Base-by-base conservation (phyloP, 257 asterid genomes). In the Marsdenia floribunda region DNA sequence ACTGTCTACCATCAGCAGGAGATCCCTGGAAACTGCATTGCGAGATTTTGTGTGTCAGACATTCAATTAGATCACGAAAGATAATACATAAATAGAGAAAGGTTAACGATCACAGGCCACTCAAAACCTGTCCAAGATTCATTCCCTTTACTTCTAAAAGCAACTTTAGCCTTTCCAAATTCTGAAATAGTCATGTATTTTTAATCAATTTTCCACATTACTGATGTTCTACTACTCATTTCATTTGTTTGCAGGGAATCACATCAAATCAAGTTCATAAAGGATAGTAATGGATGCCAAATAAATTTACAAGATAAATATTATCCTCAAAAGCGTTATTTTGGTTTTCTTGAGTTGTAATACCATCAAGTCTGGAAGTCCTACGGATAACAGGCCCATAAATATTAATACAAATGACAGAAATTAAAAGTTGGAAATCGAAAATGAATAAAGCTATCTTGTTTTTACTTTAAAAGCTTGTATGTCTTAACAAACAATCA, bases 21-120 rank as follows among this genome's bases (percentile, higher is more conserved):
- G 98, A 95, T 64, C 89, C 96, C 81, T 86, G 99, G 72, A 86
- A 82, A 84, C 98, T 92, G 90, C 85, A 79, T 60, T 66, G 71
- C 61, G 35, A 4, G 10, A 77, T 71, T 38, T 50, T 58, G 15
- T n/a, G 29, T 35, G 73, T 37, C 64, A 79, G 6, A 46, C 29
- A 22, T 15, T 63, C 6, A 66, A 33, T 70, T 60, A 64, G 19
- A 69, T 6, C 63, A n/a, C 9, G 6, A 14, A 2, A 44, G n/a
- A 29, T 12, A 21, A 47, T 42, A 4, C 15, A 29, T 49, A 72
- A n/a, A 46, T 35, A 75, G 4, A 55, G 22, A 38, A 35, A 71
- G 52, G 26, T 16, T 71, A 13, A 26, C 49, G 38, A 64, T 35
- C 16, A 29, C 26, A 47, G 14, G 15, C 37, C n/a, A 26, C 68